Base-by-base conservation (phyloP, 179 eudicot species). In the Carnegiea gigantea region DNA sequence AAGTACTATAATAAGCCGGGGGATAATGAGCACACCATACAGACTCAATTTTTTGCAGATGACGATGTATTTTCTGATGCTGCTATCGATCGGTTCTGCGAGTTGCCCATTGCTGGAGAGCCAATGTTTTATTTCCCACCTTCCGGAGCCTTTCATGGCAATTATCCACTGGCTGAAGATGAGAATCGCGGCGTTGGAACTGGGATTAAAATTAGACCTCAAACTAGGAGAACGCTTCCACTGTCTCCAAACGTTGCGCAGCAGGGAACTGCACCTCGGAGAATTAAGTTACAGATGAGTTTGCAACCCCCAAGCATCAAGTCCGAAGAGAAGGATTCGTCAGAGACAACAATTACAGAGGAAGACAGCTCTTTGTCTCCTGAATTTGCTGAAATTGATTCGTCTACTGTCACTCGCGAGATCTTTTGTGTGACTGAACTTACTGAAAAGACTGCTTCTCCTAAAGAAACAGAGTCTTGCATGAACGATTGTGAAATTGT, bases 241-340 rank as follows among this genome's bases (percentile, higher is more conserved):
- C 54, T 79, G 4, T 51, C 85, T 3, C 72, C 80, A 30, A 81
- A 75, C 76, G n/a, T 73, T 9, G 70, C 14, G 17, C 9, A 13
- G 15, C 98, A 95, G 57, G 98, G 98, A 82, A 85, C 83, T 84
- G 98, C 98, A 59, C 83, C 87, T 1, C 80, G 88, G 86, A 89
- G 93, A 82, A 23, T 81, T 1, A 84, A 70, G 49, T 80, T 87
- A 15, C 81, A 54, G 57, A 4, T 3, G 18, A n/a, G 70, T 5
- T 4, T 51, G 64, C 51, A 54, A 70, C 44, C 30, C n/a, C 81
- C 51, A 5, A 30, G 7, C 21, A 21, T 14, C 36, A 59, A 51
- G 77, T 36, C 46, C 23, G 46, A 49, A 43, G 77, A 73, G 43
- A 60, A 51, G 18, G 77, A 70, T 21, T 43, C 77, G 3, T 43